Percentiles rank a stretch among this genome's conserved stretches.
phyloP scores from a whole-genome alignment of 495 filamentous ascomycete genomes.

The Astrothelium macrocarpum region DNA sequence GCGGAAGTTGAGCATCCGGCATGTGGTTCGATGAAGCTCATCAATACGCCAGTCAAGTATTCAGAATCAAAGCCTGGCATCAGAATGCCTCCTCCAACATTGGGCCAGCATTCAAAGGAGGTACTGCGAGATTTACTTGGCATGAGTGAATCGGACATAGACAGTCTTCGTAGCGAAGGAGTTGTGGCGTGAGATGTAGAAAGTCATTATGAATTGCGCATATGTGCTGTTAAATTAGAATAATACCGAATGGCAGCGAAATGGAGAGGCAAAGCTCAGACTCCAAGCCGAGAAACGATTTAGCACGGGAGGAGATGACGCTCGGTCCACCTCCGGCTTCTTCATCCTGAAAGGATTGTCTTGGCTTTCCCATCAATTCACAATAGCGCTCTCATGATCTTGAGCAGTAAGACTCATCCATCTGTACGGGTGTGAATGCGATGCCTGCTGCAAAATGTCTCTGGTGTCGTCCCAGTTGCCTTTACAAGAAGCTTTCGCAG shows the following conservation, averaged over 20 bases:
- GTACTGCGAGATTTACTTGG: slow-evolving; percentile 60
- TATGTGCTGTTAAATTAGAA: too few species aligned
- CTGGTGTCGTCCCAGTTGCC: background rate
- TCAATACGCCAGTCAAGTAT: slow-evolving; percentile 96
- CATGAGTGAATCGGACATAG: slow-evolving; percentile 52
- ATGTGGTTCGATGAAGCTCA: slow-evolving; percentile 77
- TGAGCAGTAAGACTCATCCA: background rate
- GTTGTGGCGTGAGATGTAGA: slow-evolving; percentile 47
- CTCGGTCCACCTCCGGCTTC: background rate
- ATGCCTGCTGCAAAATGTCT: background rate
- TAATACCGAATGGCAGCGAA: too few species aligned
- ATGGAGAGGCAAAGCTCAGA: too few species aligned
- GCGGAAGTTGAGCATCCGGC: slow-evolving; percentile 69
- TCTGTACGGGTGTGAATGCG: background rate
- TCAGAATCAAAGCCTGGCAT: slow-evolving; percentile 72
- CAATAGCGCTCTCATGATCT: background rate
- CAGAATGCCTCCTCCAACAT: slow-evolving; percentile 66
- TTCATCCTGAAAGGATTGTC: background rate
- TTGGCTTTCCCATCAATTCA: background rate
- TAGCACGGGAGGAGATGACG: background rate
- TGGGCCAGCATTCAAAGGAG: slow-evolving; percentile 91
- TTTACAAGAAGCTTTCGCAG: background rate
- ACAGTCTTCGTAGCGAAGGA: slow-evolving; percentile 53
- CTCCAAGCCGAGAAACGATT: too few species aligned
- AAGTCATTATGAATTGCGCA: background rate